A percentile compares a stretch with the other conserved stretches of the same genome.
Conservation (phyloP, 108 stramenopile species). For the Schizochytrium sp. region DNA sequence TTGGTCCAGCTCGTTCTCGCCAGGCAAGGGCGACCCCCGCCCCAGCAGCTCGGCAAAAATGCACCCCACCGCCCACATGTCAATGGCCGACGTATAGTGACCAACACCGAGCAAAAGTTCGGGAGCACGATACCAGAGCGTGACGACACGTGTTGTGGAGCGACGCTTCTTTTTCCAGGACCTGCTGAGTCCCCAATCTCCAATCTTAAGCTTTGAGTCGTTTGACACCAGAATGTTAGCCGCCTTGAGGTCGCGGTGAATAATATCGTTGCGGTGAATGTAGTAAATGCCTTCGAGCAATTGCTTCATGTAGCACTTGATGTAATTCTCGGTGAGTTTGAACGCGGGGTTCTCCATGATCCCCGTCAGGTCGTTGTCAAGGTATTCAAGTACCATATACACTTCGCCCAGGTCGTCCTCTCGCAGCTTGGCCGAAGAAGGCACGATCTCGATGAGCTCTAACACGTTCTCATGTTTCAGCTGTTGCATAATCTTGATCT, state of each 20-base stretch:
- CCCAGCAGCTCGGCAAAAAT: slow-evolving; percentile 32
- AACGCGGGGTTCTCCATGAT: slow-evolving; percentile 65
- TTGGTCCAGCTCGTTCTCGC: slow-evolving; percentile 80
- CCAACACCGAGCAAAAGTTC: slow-evolving; percentile 28
- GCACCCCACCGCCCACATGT: slow-evolving; percentile 37
- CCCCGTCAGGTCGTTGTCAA: slow-evolving; percentile 89
- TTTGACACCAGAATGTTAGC: slow-evolving; percentile 81
- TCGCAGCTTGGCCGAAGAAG: neutral
- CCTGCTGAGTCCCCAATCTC: slow-evolving; percentile 87
- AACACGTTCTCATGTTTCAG: slow-evolving; percentile 59
- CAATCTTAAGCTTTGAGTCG: slow-evolving; percentile 81
- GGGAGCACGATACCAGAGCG: slow-evolving; percentile 39
- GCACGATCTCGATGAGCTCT: slow-evolving; percentile 41
- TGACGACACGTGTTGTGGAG: slow-evolving; percentile 21
- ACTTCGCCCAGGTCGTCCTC: slow-evolving; percentile 51
- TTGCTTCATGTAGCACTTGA: slow-evolving; percentile 44
- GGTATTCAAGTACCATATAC: slow-evolving; percentile 95
- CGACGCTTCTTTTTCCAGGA: slow-evolving; percentile 66
- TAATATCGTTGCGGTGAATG: slow-evolving; percentile 83
- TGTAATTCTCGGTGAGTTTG: slow-evolving; percentile 6
- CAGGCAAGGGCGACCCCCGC: slow-evolving; percentile 22
- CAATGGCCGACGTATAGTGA: slow-evolving; percentile 22
- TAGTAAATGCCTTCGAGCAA: slow-evolving; percentile 76
- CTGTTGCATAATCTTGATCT: slow-evolving; percentile 55
- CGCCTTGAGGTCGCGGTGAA: slow-evolving; percentile 86